These are phyloP conservation scores for Meripilus lineatus DNA, from an alignment of 1,284 basidiomycete species.

Conservation along the genomic window DNA sequence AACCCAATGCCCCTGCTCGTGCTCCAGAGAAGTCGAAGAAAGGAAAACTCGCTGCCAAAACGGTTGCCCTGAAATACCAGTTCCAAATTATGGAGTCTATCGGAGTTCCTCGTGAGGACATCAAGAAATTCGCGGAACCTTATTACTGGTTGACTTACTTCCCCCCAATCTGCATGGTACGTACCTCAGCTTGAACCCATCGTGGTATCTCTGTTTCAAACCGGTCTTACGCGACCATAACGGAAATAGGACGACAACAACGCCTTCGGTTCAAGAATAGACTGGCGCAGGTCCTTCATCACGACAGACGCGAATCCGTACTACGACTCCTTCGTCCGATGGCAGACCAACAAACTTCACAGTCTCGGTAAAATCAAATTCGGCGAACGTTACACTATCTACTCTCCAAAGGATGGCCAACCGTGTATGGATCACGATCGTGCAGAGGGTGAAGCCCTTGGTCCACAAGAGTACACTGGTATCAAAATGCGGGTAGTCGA, in stretches of 20 bases:
- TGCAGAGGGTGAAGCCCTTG: slow-evolving; percentile 90
- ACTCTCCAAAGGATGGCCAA: slow-evolving; percentile 98
- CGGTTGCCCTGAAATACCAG: slow-evolving; percentile 93
- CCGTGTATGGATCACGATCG: slow-evolving; percentile 99
- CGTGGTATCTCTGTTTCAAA: neutral
- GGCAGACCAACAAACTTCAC: slow-evolving; percentile 97
- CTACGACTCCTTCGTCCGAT: slow-evolving; percentile 96
- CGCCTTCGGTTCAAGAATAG: slow-evolving; percentile 88
- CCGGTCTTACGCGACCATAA: no score
- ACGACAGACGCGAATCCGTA: slow-evolving; percentile 97
- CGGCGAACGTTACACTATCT: slow-evolving; percentile 98
- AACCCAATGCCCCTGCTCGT: slow-evolving; percentile 30
- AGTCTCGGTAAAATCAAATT: slow-evolving; percentile 91
- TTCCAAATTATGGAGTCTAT: slow-evolving; percentile 99
- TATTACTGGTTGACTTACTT: slow-evolving; percentile 92
- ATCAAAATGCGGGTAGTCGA: slow-evolving; percentile 93
- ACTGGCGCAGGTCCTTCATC: slow-evolving; percentile 95
- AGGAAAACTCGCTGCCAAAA: slow-evolving; percentile 92
- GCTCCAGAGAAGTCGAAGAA: slow-evolving; percentile 87
- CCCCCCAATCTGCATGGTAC: slow-evolving; percentile 89
- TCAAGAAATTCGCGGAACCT: slow-evolving; percentile 95
- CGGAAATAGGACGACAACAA: slow-evolving; percentile 81
- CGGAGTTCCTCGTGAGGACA: slow-evolving; percentile 83
- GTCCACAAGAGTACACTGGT: slow-evolving; percentile 95
- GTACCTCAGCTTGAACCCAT: slow-evolving; percentile 23